Conservation (phyloP, 2,329 filamentous ascomycete species). For the Cladosporium sp. region DNA sequence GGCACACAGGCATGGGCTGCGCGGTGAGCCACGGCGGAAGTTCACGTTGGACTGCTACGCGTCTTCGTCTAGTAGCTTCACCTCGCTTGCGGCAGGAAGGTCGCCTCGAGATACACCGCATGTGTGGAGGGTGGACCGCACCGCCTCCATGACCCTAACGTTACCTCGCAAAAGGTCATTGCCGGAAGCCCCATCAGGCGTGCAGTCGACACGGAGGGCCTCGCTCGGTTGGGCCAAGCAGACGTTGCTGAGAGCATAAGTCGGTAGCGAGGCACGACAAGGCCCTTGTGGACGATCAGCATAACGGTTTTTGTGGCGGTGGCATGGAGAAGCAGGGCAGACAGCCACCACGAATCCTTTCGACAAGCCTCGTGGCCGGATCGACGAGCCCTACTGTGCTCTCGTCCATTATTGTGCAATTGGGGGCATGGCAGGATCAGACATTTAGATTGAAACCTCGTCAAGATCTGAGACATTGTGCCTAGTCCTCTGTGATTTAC, state of each 20-base stretch:
- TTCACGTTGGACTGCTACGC: neutral
- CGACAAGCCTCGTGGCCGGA: conserved; percentile 1
- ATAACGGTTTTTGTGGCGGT: conserved; percentile 2
- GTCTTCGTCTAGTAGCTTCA: neutral
- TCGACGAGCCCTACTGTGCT: neutral
- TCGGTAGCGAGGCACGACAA: conserved; percentile 10
- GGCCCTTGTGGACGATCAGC: neutral
- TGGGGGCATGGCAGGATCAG: neutral
- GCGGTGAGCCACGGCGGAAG: neutral
- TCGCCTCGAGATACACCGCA: neutral
- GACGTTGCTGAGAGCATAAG: neutral
- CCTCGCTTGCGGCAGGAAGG: conserved; percentile 1
- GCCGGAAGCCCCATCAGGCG: neutral
- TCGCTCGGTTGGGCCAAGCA: neutral
- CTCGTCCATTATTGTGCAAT: neutral
- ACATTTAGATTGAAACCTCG: conserved; percentile 6
- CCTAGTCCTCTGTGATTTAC: neutral
- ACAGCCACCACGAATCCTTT: neutral
- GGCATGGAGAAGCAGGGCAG: neutral
- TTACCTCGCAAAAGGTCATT: neutral
- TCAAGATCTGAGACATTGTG: conserved; percentile 3
- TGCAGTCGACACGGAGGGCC: neutral
- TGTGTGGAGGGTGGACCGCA: neutral
- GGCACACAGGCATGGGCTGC: neutral
- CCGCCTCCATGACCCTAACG: neutral